These are phyloP conservation scores for Yueomyces sp. DNA, from an alignment of 805 yeast genomes.

Conservation along the genomic window DNA sequence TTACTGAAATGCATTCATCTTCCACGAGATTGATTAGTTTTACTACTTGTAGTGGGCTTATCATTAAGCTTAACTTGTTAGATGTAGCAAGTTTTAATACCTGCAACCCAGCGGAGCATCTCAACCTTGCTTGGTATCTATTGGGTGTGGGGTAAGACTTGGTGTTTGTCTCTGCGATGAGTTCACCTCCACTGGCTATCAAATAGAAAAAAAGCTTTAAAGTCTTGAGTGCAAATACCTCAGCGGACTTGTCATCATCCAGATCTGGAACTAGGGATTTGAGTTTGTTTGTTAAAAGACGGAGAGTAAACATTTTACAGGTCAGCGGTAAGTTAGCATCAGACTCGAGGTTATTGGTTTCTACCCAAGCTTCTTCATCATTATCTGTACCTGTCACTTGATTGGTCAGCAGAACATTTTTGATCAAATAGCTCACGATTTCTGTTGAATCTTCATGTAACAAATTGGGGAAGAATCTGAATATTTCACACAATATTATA, in stretches of 20 bases:
- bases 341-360: slow-evolving; percentile 23
- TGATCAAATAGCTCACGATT: slow-evolving; percentile 45
- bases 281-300: slow-evolving; percentile 48
- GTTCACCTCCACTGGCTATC: slow-evolving; percentile 68
- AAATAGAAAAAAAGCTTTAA: slow-evolving; percentile 53
- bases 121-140: slow-evolving; percentile 42
- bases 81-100: slow-evolving; percentile 50
- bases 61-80: slow-evolving; percentile 36
- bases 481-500: slow-evolving; percentile 47
- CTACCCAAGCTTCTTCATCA: slow-evolving; percentile 32
- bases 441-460: slow-evolving; percentile 43
- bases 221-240: slow-evolving; percentile 45
- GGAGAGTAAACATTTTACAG: slow-evolving; percentile 40
- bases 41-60: slow-evolving; percentile 39
- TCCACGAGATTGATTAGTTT: slow-evolving; percentile 47
- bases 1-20: slow-evolving; percentile 49
- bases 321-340: slow-evolving; percentile 24
- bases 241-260: slow-evolving; percentile 26
- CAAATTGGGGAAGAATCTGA: slow-evolving; percentile 32
- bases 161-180: slow-evolving; percentile 32
- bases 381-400: slow-evolving; percentile 20
- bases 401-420: slow-evolving; percentile 47
- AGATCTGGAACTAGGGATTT: slow-evolving; percentile 23
- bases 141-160: slow-evolving; percentile 48
- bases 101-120: slow-evolving; percentile 55